Conservation (phyloP, 306 rosid species). For the Vicia faba region DNA sequence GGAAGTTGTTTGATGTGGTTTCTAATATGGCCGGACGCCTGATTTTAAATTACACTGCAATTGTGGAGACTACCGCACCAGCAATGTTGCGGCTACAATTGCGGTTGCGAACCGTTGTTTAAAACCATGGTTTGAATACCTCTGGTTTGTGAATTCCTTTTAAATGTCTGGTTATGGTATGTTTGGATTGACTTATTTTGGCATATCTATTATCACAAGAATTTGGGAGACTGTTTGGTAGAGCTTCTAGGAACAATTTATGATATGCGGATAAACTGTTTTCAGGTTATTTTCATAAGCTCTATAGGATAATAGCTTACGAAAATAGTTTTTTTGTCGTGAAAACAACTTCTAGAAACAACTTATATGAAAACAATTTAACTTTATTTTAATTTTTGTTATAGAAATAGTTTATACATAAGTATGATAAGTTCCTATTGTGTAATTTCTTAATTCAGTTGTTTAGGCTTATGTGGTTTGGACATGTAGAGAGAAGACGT, state of each 20-base stretch:
- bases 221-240: not conserved
- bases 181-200: not conserved
- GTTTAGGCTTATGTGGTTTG: too few relatives aligned
- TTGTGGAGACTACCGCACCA: too few relatives aligned
- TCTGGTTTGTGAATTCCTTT: too few relatives aligned
- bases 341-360: not conserved
- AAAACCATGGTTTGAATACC: too few relatives aligned
- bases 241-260: not conserved
- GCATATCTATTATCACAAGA: not conserved
- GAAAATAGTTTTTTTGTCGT: not conserved
- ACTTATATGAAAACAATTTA: not conserved
- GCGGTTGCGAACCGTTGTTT: too few relatives aligned
- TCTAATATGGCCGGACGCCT: too few relatives aligned
- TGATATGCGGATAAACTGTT: not conserved
- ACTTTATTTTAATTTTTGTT: not conserved
- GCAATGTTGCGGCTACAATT: too few relatives aligned
- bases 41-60: too few relatives aligned
- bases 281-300: not conserved
- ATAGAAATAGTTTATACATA: not conserved
- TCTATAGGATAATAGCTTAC: not conserved
- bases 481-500: too few relatives aligned
- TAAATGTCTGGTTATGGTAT: not conserved
- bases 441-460: too few relatives aligned
- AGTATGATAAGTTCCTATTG: too few relatives aligned
- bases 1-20: too few relatives aligned